Evolutionary conservation across 78 protist species (phyloP).

Genomic region (Chrysochromulina tobinii): DNA sequence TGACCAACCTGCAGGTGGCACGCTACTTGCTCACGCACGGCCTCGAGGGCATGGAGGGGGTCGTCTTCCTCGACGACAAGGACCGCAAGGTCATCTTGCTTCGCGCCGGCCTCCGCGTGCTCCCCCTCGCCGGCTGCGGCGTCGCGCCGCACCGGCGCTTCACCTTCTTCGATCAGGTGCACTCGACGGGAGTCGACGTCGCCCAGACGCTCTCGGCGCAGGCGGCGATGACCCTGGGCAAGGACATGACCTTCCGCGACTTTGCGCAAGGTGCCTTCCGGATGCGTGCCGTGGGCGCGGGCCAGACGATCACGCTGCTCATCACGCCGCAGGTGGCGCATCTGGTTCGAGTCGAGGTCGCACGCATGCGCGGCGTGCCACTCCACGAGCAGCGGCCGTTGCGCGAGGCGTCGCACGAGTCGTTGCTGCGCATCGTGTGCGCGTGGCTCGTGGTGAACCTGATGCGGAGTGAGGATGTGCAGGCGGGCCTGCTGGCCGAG

Average conservation of each 20-base stretch:
- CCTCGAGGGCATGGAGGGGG: conserved; percentile 48
- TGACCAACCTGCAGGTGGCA: conserved; percentile 62
- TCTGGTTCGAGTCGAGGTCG: not conserved
- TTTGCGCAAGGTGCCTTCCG: conserved; percentile 81
- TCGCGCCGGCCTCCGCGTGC: conserved; percentile 16
- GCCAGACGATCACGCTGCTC: conserved; percentile 64
- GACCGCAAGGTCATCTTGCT: conserved; percentile 62
- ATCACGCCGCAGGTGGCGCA: conserved; percentile 58
- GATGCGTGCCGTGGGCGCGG: conserved; percentile 81
- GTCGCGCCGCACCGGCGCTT: conserved; percentile 53
- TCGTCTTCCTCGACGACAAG: conserved; percentile 60
- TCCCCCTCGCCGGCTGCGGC: conserved; percentile 67
- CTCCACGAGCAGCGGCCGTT: not conserved
- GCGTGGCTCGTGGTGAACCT: conserved; percentile 73
- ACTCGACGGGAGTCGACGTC: conserved; percentile 85
- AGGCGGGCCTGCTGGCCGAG: conserved; percentile 35
- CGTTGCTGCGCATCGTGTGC: conserved; percentile 20
- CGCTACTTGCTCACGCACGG: conserved; percentile 39
- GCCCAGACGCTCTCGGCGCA: conserved; percentile 68
- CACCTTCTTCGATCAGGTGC: conserved; percentile 83
- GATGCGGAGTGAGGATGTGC: conserved; percentile 60
- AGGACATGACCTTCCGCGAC: conserved; percentile 86
- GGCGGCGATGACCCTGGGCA: conserved; percentile 79
- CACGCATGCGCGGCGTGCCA: not conserved
- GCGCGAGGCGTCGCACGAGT: not conserved